A percentile compares a stretch with the other conserved stretches of the same genome.
Conservation (phyloP, 2,329 filamentous ascomycete genomes). For the Penicillium sp. region DNA sequence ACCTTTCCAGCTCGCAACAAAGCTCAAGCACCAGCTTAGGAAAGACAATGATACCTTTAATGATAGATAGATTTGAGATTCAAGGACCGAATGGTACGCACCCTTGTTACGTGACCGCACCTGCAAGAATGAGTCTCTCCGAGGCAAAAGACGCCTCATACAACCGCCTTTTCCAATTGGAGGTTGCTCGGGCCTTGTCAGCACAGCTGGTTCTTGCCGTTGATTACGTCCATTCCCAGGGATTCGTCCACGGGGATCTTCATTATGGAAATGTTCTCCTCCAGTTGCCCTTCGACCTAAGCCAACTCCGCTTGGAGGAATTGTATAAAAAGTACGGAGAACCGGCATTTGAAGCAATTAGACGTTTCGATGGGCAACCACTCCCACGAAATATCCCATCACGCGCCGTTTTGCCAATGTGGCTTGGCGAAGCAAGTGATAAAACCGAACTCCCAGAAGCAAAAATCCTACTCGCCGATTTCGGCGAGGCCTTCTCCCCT, state of each 20-base stretch:
- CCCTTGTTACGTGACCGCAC: conserved; percentile 8
- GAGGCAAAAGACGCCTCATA: conserved; percentile 11
- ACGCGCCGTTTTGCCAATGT: conserved; percentile 26
- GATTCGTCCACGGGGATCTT: conserved; percentile 32
- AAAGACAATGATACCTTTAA: conserved; percentile 8
- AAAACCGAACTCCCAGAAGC: conserved; percentile 24
- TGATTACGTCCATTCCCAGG: conserved; percentile 13
- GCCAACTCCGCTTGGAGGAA: conserved; percentile 13
- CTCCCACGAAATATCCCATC: conserved; percentile 25
- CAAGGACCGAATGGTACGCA: conserved; percentile 12
- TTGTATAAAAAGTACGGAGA: conserved; percentile 18
- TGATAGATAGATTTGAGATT: conserved; percentile 9
- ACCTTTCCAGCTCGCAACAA: neutral
- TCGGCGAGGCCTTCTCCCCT: conserved; percentile 32
- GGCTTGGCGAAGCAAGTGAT: conserved; percentile 30
- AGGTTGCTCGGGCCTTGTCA: conserved; percentile 10
- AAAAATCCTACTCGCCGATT: conserved; percentile 28
- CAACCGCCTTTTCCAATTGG: conserved; percentile 11
- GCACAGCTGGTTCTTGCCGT: conserved; percentile 23
- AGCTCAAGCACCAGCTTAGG: neutral
- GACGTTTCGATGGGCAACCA: conserved; percentile 17
- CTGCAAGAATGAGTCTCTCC: conserved; percentile 14
- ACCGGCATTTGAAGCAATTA: conserved; percentile 16
- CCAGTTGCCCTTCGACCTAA: conserved; percentile 11
- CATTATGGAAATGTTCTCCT: conserved; percentile 33